These are phyloP conservation scores for Circinella minor DNA, from an alignment of 371 early-diverging fungal genomes.

Conservation along the genomic window DNA sequence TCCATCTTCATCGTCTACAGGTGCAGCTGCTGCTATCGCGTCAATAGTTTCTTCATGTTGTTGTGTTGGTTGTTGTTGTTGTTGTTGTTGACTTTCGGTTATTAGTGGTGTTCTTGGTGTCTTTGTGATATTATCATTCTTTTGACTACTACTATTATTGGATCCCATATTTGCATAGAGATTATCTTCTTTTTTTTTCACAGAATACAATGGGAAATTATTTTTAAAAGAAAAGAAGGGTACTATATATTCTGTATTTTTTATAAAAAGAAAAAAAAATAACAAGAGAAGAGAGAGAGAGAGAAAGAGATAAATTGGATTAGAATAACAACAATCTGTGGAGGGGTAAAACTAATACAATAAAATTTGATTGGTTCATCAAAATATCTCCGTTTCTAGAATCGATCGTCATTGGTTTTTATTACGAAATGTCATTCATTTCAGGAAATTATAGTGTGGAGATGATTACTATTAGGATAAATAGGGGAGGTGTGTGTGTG, in stretches of 20 bases:
- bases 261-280: too few species aligned
- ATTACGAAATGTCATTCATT: not conserved
- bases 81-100: not conserved
- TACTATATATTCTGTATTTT: too few species aligned
- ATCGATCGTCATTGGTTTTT: not conserved
- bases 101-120: not conserved
- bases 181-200: too few species aligned
- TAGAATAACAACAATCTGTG: not conserved
- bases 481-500: too few species aligned
- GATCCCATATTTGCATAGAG: too few species aligned
- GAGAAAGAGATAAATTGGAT: not conserved
- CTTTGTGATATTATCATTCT: not conserved
- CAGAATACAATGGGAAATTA: too few species aligned
- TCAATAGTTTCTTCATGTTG: conserved; percentile 1
- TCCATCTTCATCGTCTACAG: conserved; percentile 1
- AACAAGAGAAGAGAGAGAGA: not conserved
- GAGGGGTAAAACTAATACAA: not conserved
- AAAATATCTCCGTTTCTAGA: not conserved
- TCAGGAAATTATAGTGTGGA: too few species aligned
- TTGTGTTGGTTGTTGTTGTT: not conserved
- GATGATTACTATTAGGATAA: too few species aligned
- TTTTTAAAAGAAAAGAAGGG: too few species aligned
- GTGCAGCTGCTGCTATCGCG: conserved; percentile 5
- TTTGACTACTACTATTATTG: too few species aligned
- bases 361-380: not conserved